phyloP scores from a whole-genome alignment of 202 grass and related monocot species.

The Zoysia matrella region DNA sequence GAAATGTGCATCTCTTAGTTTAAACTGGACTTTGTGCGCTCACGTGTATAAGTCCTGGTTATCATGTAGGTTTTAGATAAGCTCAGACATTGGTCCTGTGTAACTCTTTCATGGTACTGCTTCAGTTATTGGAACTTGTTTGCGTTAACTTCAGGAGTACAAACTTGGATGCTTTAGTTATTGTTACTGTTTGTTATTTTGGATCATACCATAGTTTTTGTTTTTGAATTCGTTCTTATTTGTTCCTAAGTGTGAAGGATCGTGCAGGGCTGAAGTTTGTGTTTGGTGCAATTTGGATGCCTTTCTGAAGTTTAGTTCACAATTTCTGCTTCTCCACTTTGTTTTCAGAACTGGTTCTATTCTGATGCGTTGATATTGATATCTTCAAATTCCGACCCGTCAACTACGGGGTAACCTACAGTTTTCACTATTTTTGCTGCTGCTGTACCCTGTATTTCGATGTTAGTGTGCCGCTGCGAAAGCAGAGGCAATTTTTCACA shows the following conservation, averaged over 20 bases:
- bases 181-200: background rate
- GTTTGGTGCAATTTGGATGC: background rate
- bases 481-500: background rate
- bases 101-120: constrained; percentile 47
- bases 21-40: constrained; percentile 25
- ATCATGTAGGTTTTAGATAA: constrained; percentile 48
- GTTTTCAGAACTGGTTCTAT: too few species aligned
- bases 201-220: background rate
- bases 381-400: too few species aligned
- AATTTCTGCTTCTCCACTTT: too few species aligned
- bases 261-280: background rate
- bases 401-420: background rate
- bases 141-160: constrained; percentile 33
- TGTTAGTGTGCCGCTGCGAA: background rate
- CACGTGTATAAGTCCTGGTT: constrained; percentile 35
- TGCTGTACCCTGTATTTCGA: too few species aligned
- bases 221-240: background rate
- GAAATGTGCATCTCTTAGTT: constrained; percentile 48
- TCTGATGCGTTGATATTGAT: too few species aligned
- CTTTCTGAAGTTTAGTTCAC: too few species aligned
- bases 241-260: background rate
- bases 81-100: constrained; percentile 37
- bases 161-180: constrained; percentile 34
- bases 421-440: background rate
- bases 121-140: constrained; percentile 39